phyloP scores from a whole-genome alignment of 306 rosid species.

The barrel medic (Medicago truncatula) region MtrunA17r5.0-ANR NC_053046.1:12119001-12119500 shows the following conservation, averaged over 20 bases:
- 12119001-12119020: slow-evolving; percentile 32
- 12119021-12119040: slow-evolving; percentile 30
- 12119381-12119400: slow-evolving; percentile 82
- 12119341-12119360: slow-evolving; percentile 95
- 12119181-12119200: slow-evolving; percentile 27
- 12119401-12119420: slow-evolving; percentile 83
- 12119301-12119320: slow-evolving; percentile 95
- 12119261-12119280: slow-evolving; percentile 86
- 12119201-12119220: slow-evolving; percentile 39
- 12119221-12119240: slow-evolving; percentile 46
- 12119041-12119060: slow-evolving; percentile 54
- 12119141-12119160: slow-evolving; percentile 23
- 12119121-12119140: slow-evolving; percentile 44
- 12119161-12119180: slow-evolving; percentile 17
- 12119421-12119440: slow-evolving; percentile 22
- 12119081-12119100: slow-evolving; percentile 95
- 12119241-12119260: slow-evolving; percentile 89
- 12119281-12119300: slow-evolving; percentile 84
- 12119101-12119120: slow-evolving; percentile 86
- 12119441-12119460: background rate
- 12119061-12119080: slow-evolving; percentile 96
- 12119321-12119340: slow-evolving; percentile 98
- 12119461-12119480: background rate
- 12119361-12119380: slow-evolving; percentile 72
- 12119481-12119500: slow-evolving; percentile 1